Conservation (phyloP, 768 basidiomycete genomes). For the Boletus barrowsii region DNA sequence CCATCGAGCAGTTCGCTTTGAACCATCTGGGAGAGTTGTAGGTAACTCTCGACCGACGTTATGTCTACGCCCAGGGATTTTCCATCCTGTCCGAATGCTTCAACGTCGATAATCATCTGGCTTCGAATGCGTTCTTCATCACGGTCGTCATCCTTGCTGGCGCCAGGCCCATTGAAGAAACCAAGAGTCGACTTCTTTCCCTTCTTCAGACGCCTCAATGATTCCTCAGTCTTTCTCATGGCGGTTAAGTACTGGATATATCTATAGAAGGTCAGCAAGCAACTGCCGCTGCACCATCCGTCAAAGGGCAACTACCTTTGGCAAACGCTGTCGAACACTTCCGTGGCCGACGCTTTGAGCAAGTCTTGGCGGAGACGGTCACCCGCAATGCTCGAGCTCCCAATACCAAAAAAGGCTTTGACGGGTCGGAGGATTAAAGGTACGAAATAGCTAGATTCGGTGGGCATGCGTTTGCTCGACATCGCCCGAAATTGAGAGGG, state of each 20-base stretch:
- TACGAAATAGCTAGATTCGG: constrained; percentile 86
- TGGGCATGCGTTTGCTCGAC: constrained; percentile 67
- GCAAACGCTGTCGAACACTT: constrained; percentile 69
- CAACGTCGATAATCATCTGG: constrained; percentile 84
- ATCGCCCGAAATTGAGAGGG: constrained; percentile 88
- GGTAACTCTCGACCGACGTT: constrained; percentile 48
- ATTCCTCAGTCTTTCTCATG: constrained; percentile 92
- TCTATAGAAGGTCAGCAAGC: constrained; percentile 35
- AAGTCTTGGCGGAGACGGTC: constrained; percentile 53
- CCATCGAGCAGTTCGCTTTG: constrained; percentile 40
- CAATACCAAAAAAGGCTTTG: constrained; percentile 66
- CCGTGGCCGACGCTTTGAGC: constrained; percentile 48
- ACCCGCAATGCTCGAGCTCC: constrained; percentile 58
- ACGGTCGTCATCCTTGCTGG: constrained; percentile 57
- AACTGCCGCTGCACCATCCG: background rate
- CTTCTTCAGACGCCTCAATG: constrained; percentile 81
- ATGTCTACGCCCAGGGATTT: constrained; percentile 64
- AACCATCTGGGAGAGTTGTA: constrained; percentile 59
- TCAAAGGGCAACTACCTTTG: constrained; percentile 45
- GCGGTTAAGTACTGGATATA: constrained; percentile 77
- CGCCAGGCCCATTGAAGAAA: constrained; percentile 59
- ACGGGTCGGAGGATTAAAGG: constrained; percentile 76
- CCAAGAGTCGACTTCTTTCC: constrained; percentile 79
- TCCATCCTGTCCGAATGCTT: constrained; percentile 80
- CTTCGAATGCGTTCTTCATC: constrained; percentile 86